Percentiles rank a stretch among this genome's conserved stretches.
phyloP scores from a whole-genome alignment of 495 filamentous ascomycete species.

The Aspergillus kassunensis region DNA sequence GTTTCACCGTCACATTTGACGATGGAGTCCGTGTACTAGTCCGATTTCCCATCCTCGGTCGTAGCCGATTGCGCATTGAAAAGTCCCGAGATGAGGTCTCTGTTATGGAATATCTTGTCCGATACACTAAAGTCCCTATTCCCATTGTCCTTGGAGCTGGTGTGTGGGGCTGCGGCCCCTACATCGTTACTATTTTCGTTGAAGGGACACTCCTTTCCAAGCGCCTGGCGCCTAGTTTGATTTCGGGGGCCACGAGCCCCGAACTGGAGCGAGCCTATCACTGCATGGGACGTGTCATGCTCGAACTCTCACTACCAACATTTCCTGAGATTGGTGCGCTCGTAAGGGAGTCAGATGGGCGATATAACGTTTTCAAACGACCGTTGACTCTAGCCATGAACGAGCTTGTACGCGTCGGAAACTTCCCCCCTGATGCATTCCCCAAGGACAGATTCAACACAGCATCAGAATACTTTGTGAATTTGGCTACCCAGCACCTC shows the following conservation, averaged over 20 bases:
- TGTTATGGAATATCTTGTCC: conserved; percentile 32
- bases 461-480: conserved; percentile 40
- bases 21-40: conserved; percentile 24
- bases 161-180: conserved; percentile 34
- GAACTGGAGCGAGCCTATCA: conserved; percentile 30
- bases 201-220: conserved; percentile 22
- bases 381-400: conserved; percentile 35
- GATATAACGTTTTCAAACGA: conserved; percentile 15
- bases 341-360: conserved; percentile 10
- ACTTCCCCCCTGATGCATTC: conserved; percentile 18
- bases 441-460: conserved; percentile 18
- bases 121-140: conserved; percentile 33
- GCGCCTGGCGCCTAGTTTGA: too few relatives aligned
- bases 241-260: too few relatives aligned
- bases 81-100: conserved; percentile 38
- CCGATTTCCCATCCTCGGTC: conserved; percentile 26
- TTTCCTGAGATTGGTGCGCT: conserved; percentile 39
- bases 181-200: conserved; percentile 45
- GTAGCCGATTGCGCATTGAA: conserved; percentile 23
- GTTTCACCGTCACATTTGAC: conserved; percentile 25
- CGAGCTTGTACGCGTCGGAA: conserved; percentile 22
- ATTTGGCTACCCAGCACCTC: conserved; percentile 42
- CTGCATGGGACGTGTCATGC: conserved; percentile 30
- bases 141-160: conserved; percentile 32
- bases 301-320: conserved; percentile 34